Evolutionary conservation across 495 filamentous ascomycete species (phyloP).

Genomic region (Oleoguttula mirabilis): DNA sequence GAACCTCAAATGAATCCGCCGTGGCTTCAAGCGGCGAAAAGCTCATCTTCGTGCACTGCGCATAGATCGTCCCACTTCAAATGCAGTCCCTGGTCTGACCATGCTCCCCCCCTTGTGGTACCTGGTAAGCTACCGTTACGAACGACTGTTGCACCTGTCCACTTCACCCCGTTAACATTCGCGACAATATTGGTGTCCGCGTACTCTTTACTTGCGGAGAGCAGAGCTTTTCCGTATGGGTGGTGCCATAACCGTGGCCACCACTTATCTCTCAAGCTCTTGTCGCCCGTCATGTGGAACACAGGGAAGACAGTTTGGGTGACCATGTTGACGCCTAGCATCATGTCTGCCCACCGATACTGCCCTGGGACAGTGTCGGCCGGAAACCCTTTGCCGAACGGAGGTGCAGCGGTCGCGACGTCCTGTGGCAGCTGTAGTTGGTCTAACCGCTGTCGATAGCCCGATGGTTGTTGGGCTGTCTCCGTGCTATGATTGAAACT

Average conservation of each 20-base stretch:
- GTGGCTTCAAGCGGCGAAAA: too few relatives aligned
- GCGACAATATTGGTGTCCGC: neutral
- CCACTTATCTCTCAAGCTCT: conserved; percentile 1
- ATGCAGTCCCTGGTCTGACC: neutral
- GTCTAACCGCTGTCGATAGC: neutral
- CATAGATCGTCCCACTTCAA: neutral
- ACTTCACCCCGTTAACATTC: neutral
- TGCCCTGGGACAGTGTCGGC: neutral
- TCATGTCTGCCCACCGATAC: neutral
- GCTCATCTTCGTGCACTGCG: neutral
- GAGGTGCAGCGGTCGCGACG: neutral
- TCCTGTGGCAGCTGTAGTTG: neutral
- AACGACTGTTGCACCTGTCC: neutral
- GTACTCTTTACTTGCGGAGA: neutral
- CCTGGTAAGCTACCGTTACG: neutral
- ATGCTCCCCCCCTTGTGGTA: neutral
- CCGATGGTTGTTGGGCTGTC: neutral
- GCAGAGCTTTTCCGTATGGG: neutral
- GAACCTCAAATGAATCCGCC: too few relatives aligned
- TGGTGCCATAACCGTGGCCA: conserved; percentile 8
- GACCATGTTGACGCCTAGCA: conserved; percentile 2
- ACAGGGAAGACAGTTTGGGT: conserved; percentile 4
- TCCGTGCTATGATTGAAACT: neutral
- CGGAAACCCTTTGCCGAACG: neutral
- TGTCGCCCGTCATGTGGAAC: conserved; percentile 9